phyloP scores from a whole-genome alignment of 495 filamentous ascomycete species.

The Aspergillus diversus region DNA sequence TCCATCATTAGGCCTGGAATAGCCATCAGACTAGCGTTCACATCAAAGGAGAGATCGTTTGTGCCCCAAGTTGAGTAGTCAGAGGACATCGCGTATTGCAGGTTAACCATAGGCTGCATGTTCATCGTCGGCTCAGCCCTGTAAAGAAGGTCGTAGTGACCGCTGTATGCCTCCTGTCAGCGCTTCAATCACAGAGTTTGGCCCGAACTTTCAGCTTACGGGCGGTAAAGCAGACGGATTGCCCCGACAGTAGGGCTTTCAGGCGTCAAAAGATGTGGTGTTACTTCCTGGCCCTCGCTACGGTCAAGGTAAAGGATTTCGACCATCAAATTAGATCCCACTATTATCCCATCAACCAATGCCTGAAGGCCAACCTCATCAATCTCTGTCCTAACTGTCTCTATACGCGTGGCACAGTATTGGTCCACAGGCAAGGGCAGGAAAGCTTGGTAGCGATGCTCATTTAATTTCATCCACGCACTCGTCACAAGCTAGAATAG shows the following conservation, averaged over 20 bases:
- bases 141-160: constrained; percentile 96
- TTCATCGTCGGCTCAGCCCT: constrained; percentile 59
- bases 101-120: constrained; percentile 50
- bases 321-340: constrained; percentile 71
- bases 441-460: constrained; percentile 70
- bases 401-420: constrained; percentile 72
- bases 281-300: constrained; percentile 78
- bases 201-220: constrained; percentile 52
- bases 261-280: constrained; percentile 69
- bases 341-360: constrained; percentile 78
- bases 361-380: constrained; percentile 82
- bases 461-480: constrained; percentile 81
- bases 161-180: constrained; percentile 45
- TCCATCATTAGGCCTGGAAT: constrained; percentile 52
- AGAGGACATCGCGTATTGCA: constrained; percentile 49
- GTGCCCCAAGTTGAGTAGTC: constrained; percentile 47
- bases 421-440: constrained; percentile 64
- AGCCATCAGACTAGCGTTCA: constrained; percentile 56
- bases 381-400: constrained; percentile 79
- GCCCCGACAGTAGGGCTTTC: constrained; percentile 56
- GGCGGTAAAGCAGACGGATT: constrained; percentile 69
- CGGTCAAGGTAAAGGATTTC: constrained; percentile 93
- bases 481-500: constrained; percentile 72
- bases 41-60: constrained; percentile 51
- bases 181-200: not conserved